A percentile compares a stretch with the other conserved stretches of the same genome.
These are phyloP conservation scores for Eucalyptus paniculata DNA, from an alignment of 345 rosid species.

Conservation along the genomic window DNA sequence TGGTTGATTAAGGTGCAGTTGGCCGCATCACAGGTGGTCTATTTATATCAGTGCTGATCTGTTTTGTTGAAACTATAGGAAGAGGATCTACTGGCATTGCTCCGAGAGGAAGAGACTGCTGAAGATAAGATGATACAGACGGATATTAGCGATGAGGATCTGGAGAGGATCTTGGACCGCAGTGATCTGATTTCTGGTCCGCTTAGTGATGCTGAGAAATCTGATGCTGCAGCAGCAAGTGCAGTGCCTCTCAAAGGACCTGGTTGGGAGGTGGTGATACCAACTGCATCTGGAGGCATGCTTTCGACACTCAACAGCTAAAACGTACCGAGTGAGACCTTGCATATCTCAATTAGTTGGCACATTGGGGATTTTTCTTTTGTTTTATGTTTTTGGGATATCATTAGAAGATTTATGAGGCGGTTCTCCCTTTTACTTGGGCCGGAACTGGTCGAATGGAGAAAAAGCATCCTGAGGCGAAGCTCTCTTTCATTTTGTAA, in stretches of 20 bases:
- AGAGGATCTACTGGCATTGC: slow-evolving; percentile 66
- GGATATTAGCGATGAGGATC: slow-evolving; percentile 67
- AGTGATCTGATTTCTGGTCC: slow-evolving; percentile 41
- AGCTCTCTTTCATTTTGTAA: neutral
- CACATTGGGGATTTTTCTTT: neutral
- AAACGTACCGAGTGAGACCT: neutral
- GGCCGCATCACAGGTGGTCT: neutral
- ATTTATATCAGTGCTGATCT: neutral
- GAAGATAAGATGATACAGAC: slow-evolving; percentile 92
- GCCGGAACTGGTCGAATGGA: neutral
- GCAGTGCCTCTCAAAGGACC: slow-evolving; percentile 69
- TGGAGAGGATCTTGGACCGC: slow-evolving; percentile 61
- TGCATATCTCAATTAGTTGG: neutral
- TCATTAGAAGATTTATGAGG: neutral
- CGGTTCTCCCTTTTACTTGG: neutral
- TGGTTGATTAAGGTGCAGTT: neutral
- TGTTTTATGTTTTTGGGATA: neutral
- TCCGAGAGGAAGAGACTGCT: slow-evolving; percentile 64
- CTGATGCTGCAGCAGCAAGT: neutral
- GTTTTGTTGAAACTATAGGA: slow-evolving; percentile 24
- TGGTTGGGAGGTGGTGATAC: slow-evolving; percentile 96
- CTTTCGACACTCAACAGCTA: slow-evolving; percentile 75
- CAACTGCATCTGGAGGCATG: slow-evolving; percentile 58
- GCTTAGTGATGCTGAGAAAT: slow-evolving; percentile 4
- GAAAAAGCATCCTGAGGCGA: neutral